Evolutionary conservation across 495 filamentous ascomycete genomes (phyloP).

Genomic region (Penicillium dipodomyicola): DNA sequence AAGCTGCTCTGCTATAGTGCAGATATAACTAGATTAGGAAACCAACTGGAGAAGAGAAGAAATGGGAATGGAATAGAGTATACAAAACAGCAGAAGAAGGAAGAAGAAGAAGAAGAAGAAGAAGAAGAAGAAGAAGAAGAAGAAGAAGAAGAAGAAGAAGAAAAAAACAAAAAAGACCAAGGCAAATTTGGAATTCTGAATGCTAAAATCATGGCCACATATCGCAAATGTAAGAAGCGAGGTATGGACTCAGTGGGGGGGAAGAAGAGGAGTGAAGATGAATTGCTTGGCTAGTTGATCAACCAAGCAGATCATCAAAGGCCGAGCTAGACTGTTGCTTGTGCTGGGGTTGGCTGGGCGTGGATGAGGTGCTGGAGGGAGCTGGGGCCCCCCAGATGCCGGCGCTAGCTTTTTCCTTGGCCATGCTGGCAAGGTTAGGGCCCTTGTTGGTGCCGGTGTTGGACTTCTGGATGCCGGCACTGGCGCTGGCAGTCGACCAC

Average conservation of each 20-base stretch:
- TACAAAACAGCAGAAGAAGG: not conserved
- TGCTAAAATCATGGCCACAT: conserved; percentile 7
- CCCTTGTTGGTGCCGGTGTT: conserved; percentile 62
- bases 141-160: conserved; percentile 5
- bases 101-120: conserved; percentile 10
- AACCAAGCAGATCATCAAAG: conserved; percentile 67
- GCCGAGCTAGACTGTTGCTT: conserved; percentile 46
- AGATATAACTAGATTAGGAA: not conserved
- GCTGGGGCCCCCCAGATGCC: conserved; percentile 85
- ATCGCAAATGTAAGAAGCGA: conserved; percentile 3
- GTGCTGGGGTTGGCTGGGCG: conserved; percentile 32
- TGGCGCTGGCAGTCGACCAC: conserved; percentile 75
- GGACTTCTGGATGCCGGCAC: conserved; percentile 74
- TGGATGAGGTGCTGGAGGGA: conserved; percentile 29
- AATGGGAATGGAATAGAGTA: not conserved
- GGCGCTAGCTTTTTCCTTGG: conserved; percentile 90
- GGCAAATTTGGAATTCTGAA: conserved; percentile 9
- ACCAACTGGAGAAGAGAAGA: not conserved
- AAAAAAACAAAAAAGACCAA: conserved; percentile 3
- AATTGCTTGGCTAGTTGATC: conserved; percentile 16
- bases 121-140: conserved; percentile 2
- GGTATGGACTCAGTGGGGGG: not conserved
- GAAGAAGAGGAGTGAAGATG: not conserved
- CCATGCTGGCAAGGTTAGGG: conserved; percentile 81
- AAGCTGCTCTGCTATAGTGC: not conserved